Percentiles rank a stretch among this genome's conserved stretches.
Evolutionary conservation across 129 eudicot genomes (phyloP).

Genomic region (Sambucus nigra): DNA sequence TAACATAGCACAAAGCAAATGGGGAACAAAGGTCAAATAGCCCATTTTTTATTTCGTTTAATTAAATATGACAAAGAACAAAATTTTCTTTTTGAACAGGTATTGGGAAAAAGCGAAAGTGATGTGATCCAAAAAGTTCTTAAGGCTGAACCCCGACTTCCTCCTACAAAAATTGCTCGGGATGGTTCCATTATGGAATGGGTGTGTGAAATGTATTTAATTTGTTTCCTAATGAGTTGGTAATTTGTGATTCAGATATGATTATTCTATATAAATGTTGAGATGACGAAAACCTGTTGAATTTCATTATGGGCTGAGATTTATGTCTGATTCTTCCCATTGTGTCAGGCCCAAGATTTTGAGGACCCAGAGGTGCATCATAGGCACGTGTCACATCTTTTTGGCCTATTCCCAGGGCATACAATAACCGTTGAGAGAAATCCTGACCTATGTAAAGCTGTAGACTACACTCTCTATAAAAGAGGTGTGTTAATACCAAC

Average conservation of each 20-base stretch:
- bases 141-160: slow-evolving; percentile 63
- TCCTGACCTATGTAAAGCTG: slow-evolving; percentile 86
- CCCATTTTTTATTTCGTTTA: not conserved
- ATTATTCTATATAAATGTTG: not conserved
- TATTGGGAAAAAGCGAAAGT: slow-evolving; percentile 49
- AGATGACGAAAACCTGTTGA: not conserved
- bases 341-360: slow-evolving; percentile 60
- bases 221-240: not conserved
- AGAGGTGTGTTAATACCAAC: slow-evolving; percentile 41
- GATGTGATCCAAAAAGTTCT: slow-evolving; percentile 50
- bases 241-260: not conserved
- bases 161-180: slow-evolving; percentile 53
- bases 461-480: slow-evolving; percentile 41
- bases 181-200: slow-evolving; percentile 94
- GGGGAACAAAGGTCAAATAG: too few species aligned
- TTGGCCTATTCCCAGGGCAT: slow-evolving; percentile 79
- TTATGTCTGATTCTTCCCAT: not conserved
- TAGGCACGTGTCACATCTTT: slow-evolving; percentile 79
- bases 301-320: not conserved
- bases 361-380: slow-evolving; percentile 85
- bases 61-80: not conserved
- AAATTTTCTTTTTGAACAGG: slow-evolving; percentile 21
- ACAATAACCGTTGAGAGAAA: slow-evolving; percentile 55
- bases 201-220: slow-evolving; percentile 27
- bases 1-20: too few species aligned